Conservation (phyloP, 441 rosid genomes). For the Populus hybrid region DNA sequence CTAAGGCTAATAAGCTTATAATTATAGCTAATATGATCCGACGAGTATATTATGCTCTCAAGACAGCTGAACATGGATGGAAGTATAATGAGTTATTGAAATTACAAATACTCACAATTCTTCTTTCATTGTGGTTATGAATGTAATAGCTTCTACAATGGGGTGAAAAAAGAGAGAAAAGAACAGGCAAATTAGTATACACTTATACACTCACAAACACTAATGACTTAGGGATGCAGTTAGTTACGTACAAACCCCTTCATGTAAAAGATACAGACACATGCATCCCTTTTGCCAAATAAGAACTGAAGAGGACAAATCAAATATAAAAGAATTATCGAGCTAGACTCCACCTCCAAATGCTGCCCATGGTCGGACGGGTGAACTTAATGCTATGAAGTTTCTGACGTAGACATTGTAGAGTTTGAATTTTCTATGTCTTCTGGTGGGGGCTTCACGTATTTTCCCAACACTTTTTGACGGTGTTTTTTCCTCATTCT, state of each 20-base stretch:
- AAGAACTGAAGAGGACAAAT: neutral
- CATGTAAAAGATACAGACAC: slow-evolving; percentile 6
- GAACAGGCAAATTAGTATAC: slow-evolving; percentile 21
- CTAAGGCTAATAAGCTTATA: too few species aligned
- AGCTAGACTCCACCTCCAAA: slow-evolving; percentile 14
- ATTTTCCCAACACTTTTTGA: slow-evolving; percentile 76
- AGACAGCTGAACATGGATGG: too few species aligned
- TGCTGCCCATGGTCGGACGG: neutral
- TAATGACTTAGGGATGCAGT: slow-evolving; percentile 7
- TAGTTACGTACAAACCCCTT: slow-evolving; percentile 26
- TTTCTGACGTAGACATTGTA: slow-evolving; percentile 12
- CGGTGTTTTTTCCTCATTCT: slow-evolving; percentile 60
- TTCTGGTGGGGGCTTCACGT: slow-evolving; percentile 71
- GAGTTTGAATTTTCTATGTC: slow-evolving; percentile 35
- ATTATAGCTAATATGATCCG: too few species aligned
- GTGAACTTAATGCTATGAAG: slow-evolving; percentile 5
- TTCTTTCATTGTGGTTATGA: neutral
- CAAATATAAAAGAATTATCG: slow-evolving; percentile 35
- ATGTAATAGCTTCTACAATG: neutral
- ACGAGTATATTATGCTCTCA: too few species aligned
- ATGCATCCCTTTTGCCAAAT: slow-evolving; percentile 25
- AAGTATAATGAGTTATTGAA: neutral
- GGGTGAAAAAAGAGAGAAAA: neutral
- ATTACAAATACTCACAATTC: neutral
- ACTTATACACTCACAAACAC: slow-evolving; percentile 7